A percentile compares a stretch with the other conserved stretches of the same genome.
These are phyloP conservation scores for Massarina eburnea DNA, from an alignment of 2,329 filamentous ascomycete genomes.

Conservation along the genomic window DNA sequence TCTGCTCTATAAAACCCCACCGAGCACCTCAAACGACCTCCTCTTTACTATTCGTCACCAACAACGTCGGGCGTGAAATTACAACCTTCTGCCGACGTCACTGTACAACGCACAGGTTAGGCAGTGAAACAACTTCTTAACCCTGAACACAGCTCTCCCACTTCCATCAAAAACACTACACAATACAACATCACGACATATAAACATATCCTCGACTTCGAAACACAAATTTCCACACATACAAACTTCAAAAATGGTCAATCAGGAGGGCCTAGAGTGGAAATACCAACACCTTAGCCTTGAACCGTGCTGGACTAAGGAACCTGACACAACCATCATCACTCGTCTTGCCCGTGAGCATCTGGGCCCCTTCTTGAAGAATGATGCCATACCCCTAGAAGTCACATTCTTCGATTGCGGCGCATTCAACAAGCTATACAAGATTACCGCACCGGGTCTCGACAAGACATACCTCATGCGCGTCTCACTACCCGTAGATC, in stretches of 20 bases:
- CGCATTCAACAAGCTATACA: constrained; percentile 14
- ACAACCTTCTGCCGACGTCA: too few relatives aligned
- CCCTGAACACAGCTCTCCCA: too few relatives aligned
- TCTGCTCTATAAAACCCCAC: too few relatives aligned
- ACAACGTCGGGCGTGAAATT: too few relatives aligned
- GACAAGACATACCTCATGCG: constrained; percentile 26
- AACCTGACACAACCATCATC: constrained; percentile 4
- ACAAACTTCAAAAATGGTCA: not conserved
- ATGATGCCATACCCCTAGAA: not conserved
- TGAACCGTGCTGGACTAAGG: constrained; percentile 6
- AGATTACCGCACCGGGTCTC: not conserved
- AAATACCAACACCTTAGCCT: not conserved
- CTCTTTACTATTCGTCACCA: too few relatives aligned
- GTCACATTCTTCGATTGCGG: constrained; percentile 11
- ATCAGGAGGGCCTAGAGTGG: constrained; percentile 9
- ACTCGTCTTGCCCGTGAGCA: constrained; percentile 1
- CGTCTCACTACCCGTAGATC: constrained; percentile 18
- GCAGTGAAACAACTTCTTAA: too few relatives aligned
- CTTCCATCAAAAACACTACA: too few relatives aligned
- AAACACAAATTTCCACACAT: too few relatives aligned
- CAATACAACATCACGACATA: too few relatives aligned
- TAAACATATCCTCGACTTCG: too few relatives aligned
- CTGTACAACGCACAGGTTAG: too few relatives aligned
- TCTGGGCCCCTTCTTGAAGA: not conserved
- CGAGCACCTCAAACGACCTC: too few relatives aligned